These are phyloP conservation scores for Fusarium camptoceras DNA, from an alignment of 2,329 filamentous ascomycete genomes.

Conservation along the genomic window DNA sequence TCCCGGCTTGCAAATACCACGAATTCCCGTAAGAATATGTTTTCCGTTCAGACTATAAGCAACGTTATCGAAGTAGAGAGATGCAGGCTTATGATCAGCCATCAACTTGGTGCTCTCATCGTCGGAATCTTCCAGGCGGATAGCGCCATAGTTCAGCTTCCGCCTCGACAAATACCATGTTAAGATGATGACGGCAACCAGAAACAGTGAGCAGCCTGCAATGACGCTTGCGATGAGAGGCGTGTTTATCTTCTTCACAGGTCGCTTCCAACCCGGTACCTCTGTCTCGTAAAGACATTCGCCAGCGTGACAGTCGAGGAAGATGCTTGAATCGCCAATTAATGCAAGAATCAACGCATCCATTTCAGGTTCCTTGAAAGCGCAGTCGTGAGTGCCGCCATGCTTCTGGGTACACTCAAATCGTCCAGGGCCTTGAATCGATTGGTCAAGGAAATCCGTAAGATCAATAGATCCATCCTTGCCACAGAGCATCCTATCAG, in stretches of 20 bases:
- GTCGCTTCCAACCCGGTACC: conserved; percentile 88
- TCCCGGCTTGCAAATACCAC: conserved; percentile 91
- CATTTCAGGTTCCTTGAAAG: conserved; percentile 92
- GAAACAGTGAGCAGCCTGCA: conserved; percentile 83
- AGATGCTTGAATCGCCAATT: conserved; percentile 92
- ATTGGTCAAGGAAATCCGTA: conserved; percentile 83
- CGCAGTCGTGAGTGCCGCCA: conserved; percentile 74
- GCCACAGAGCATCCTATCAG: conserved; percentile 93
- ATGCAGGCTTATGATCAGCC: conserved; percentile 89
- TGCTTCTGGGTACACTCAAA: conserved; percentile 80
- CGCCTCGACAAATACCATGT: conserved; percentile 91
- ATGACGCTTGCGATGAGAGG: conserved; percentile 95
- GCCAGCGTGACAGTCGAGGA: conserved; percentile 82
- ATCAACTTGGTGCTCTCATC: conserved; percentile 89
- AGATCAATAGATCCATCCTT: conserved; percentile 93
- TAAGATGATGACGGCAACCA: conserved; percentile 85
- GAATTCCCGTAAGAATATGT: conserved; percentile 82
- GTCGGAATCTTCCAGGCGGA: conserved; percentile 88
- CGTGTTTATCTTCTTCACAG: conserved; percentile 95
- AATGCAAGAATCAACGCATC: conserved; percentile 87
- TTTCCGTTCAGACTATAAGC: conserved; percentile 89
- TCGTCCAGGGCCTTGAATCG: conserved; percentile 87
- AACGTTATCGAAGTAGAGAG: conserved; percentile 88
- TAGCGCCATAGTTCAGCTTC: conserved; percentile 74
- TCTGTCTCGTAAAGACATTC: conserved; percentile 95